Conservation (phyloP, 768 basidiomycete genomes). For the Russula vinacea region DNA sequence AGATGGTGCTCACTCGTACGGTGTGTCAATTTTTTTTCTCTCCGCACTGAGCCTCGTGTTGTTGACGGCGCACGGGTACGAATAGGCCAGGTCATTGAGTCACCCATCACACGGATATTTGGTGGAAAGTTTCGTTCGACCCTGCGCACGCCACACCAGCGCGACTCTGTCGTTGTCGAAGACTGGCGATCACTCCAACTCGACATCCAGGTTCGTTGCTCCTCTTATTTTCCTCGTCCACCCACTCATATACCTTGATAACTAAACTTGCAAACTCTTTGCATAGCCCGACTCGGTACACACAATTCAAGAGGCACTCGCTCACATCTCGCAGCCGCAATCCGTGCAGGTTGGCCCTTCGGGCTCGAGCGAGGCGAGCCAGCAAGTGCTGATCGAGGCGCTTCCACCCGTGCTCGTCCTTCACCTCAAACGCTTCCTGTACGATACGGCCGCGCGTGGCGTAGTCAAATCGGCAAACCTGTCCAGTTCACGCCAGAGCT, state of each 20-base stretch:
- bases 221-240: neutral
- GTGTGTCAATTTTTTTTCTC: slow-evolving; percentile 44
- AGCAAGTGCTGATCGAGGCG: slow-evolving; percentile 72
- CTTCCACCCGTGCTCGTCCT: slow-evolving; percentile 82
- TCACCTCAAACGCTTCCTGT: slow-evolving; percentile 89
- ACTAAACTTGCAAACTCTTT: neutral
- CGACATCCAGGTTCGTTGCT: slow-evolving; percentile 70
- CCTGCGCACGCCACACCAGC: slow-evolving; percentile 73
- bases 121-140: slow-evolving; percentile 90
- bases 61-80: slow-evolving; percentile 13
- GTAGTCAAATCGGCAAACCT: slow-evolving; percentile 86
- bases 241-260: neutral
- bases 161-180: slow-evolving; percentile 85
- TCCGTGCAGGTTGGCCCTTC: slow-evolving; percentile 61
- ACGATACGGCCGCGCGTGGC: slow-evolving; percentile 68
- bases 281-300: slow-evolving; percentile 65
- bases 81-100: slow-evolving; percentile 74
- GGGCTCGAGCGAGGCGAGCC: slow-evolving; percentile 62
- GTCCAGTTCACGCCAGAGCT: slow-evolving; percentile 75
- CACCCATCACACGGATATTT: slow-evolving; percentile 88
- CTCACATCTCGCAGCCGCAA: slow-evolving; percentile 74
- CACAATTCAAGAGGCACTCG: slow-evolving; percentile 80
- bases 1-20: slow-evolving; percentile 72
- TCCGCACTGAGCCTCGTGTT: neutral
- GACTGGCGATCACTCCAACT: slow-evolving; percentile 87